phyloP scores from a whole-genome alignment of 345 rosid species.

The Stellera chamaejasme region DNA sequence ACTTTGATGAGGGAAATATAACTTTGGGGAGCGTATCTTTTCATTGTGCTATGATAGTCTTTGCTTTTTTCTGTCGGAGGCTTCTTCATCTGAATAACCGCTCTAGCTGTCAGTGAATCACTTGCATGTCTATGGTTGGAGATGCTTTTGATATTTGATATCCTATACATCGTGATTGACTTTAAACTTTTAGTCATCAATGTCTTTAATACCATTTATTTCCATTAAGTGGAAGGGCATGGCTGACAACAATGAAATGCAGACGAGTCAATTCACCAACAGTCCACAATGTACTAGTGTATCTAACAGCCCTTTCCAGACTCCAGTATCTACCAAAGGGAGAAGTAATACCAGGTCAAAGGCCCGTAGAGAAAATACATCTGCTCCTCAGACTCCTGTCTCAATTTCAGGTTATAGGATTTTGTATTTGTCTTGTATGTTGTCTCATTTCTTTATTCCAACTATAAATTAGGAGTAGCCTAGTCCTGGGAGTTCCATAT shows the following conservation, averaged over 20 bases:
- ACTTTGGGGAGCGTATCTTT: neutral
- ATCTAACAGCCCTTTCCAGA: slow-evolving; percentile 47
- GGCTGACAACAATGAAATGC: slow-evolving; percentile 26
- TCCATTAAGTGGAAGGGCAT: slow-evolving; percentile 48
- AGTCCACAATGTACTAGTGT: slow-evolving; percentile 42
- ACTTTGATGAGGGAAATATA: neutral
- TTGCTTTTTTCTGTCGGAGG: neutral
- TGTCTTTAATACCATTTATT: slow-evolving; percentile 13
- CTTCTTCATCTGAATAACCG: neutral
- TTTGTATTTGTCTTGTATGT: neutral
- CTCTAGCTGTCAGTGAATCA: neutral
- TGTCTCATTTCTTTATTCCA: neutral
- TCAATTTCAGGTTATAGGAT: slow-evolving; percentile 54
- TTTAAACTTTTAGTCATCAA: neutral
- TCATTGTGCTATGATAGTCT: neutral
- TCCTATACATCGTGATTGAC: neutral
- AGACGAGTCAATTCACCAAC: slow-evolving; percentile 31
- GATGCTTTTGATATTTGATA: neutral
- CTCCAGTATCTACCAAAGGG: slow-evolving; percentile 74
- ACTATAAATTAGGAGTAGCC: no score
- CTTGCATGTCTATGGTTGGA: neutral
- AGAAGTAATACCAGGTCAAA: slow-evolving; percentile 55
- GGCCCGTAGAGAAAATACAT: slow-evolving; percentile 45
- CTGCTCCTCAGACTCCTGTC: slow-evolving; percentile 61
- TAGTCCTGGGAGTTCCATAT: no score